Base-by-base conservation (phyloP, 2,329 filamentous ascomycete genomes). In the Fusarium sp. region DNA sequence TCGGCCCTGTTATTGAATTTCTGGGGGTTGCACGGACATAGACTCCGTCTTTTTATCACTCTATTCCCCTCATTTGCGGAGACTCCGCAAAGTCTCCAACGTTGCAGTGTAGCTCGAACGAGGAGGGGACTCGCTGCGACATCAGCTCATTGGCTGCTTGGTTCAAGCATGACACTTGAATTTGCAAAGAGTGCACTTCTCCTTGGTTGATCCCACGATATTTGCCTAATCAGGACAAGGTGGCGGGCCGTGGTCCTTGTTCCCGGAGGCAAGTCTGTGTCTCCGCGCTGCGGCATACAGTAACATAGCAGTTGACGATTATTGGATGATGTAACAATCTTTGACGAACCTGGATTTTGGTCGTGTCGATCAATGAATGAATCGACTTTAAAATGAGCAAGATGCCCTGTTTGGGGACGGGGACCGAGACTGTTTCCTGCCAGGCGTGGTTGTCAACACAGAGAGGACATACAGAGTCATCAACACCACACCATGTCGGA, bases 21-120 rank as follows among this genome's bases (percentile, higher is more conserved):
- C 12, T 26, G 42, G 43, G 50, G 42, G 42, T 55, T 41, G 50
- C 55, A 45, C 34, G 47, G 61, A 15, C 54, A 19, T 19, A 45
- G 13, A 31, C 13, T 10, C 15, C 31, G 12, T 22, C 9, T 19
- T 11, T 11, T 10, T 43, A 22, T 36, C 40, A 43, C 48, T 41
- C 61, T 56, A 60, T 39, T 57, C 40, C 46, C 48, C 44, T 60
- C 57, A 60, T 39, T 57, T 65, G 62, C 62, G 62, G 61, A 65
- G 62, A 35, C 62, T 65, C 62, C 62, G 61, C 61, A 65, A 58
- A 47, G 42, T 58, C 57, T 65, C 61, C 61, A 65, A 65, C 43
- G 15, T 39, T 49, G n/a, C 11, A 26, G 15, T 49, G n/a, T 9
- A 26, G 15, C 26, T 32, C 32, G 48, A 24, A 52, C 46, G 49